phyloP scores from a whole-genome alignment of 2,329 filamentous ascomycete species.

The Rhytidhysteron rufulum region DNA sequence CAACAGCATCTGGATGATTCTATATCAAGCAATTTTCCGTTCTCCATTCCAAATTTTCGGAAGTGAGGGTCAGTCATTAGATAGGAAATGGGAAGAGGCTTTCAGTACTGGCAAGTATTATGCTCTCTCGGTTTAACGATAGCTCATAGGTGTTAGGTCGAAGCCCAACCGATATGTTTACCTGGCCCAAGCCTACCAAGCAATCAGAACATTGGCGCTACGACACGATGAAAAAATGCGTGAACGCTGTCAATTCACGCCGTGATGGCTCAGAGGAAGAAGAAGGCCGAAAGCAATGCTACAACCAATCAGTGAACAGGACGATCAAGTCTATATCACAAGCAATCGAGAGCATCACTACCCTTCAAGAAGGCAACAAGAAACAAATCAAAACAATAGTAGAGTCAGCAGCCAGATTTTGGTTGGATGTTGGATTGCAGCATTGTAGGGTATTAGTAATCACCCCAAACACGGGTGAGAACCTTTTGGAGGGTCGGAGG shows the following conservation, averaged over 20 bases:
- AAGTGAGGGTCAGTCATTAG: slow-evolving; percentile 4
- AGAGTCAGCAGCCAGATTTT: slow-evolving; percentile 7
- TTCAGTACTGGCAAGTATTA: slow-evolving; percentile 7
- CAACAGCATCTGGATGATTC: slow-evolving; percentile 9
- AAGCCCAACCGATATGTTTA: not conserved
- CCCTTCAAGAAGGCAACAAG: slow-evolving; percentile 3
- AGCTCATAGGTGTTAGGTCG: not conserved
- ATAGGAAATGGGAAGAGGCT: slow-evolving; percentile 6
- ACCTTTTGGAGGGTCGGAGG: slow-evolving; percentile 2
- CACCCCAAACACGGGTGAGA: slow-evolving; percentile 3
- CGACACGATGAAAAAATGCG: slow-evolving; percentile 6
- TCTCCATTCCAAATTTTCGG: slow-evolving; percentile 13
- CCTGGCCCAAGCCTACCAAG: slow-evolving; percentile 8
- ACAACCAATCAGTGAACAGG: slow-evolving; percentile 1
- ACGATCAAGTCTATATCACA: slow-evolving; percentile 2
- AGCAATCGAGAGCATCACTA: slow-evolving; percentile 5
- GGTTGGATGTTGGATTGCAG: slow-evolving; percentile 13
- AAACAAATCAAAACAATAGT: slow-evolving; percentile 7
- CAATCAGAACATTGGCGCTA: slow-evolving; percentile 8
- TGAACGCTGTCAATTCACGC: too few relatives aligned
- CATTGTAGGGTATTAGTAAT: slow-evolving; percentile 9
- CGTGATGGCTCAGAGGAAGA: not conserved
- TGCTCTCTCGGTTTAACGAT: not conserved
- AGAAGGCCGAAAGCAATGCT: slow-evolving; percentile 4
- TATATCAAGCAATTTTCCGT: slow-evolving; percentile 9